Evolutionary conservation across 2,329 filamentous ascomycete genomes (phyloP).

Genomic region (Fusarium guadeloupense): DNA sequence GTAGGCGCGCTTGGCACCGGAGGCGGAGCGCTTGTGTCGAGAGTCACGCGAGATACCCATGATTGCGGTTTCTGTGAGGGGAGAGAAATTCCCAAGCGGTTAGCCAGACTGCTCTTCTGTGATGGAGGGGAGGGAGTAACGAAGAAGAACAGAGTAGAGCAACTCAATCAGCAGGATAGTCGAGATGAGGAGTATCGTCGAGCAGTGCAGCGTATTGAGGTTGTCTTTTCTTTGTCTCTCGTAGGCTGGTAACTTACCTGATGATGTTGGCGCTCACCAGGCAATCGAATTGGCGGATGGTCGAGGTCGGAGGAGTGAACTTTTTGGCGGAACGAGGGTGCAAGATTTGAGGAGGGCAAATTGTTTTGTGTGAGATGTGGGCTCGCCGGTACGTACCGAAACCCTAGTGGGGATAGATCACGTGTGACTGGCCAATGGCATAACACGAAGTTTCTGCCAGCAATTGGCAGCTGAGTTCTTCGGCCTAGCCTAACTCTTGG

Average conservation of each 20-base stretch:
- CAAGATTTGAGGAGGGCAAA: slow-evolving; percentile 49
- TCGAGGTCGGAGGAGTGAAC: slow-evolving; percentile 51
- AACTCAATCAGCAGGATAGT: slow-evolving; percentile 38
- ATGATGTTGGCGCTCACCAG: slow-evolving; percentile 59
- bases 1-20: slow-evolving; percentile 96
- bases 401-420: neutral
- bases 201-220: slow-evolving; percentile 37
- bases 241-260: slow-evolving; percentile 54
- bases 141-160: slow-evolving; percentile 17
- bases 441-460: slow-evolving; percentile 7
- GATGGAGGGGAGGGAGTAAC: slow-evolving; percentile 2
- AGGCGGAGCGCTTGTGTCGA: slow-evolving; percentile 99
- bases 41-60: slow-evolving; percentile 99
- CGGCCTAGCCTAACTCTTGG: too few species aligned
- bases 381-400: slow-evolving; percentile 45
- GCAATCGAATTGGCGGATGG: slow-evolving; percentile 57
- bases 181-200: slow-evolving; percentile 38
- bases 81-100: slow-evolving; percentile 36
- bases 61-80: slow-evolving; percentile 74
- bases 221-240: slow-evolving; percentile 28
- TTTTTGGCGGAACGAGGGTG: slow-evolving; percentile 47
- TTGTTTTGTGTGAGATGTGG: slow-evolving; percentile 52
- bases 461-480: neutral
- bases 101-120: slow-evolving; percentile 20
- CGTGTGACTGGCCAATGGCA: slow-evolving; percentile 17